phyloP scores from a whole-genome alignment of 2,329 filamentous ascomycete genomes.

The Colletotrichum eleusines region DNA sequence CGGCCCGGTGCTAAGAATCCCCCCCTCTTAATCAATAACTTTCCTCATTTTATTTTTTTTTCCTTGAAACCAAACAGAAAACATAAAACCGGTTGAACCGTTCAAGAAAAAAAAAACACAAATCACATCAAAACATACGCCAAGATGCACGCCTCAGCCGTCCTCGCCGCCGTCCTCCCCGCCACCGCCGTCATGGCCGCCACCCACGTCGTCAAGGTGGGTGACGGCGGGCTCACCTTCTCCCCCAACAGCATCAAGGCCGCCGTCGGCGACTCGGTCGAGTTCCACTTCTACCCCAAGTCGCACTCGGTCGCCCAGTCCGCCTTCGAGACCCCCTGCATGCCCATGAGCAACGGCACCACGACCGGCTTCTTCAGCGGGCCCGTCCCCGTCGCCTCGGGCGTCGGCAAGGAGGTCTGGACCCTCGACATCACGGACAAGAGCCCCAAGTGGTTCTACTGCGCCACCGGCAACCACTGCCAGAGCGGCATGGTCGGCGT shows the following conservation, averaged over 20 bases:
- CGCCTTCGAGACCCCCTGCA: constrained; percentile 70
- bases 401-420: constrained; percentile 43
- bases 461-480: constrained; percentile 70
- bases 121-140: not conserved
- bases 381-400: constrained; percentile 50
- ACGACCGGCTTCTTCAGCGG: constrained; percentile 63
- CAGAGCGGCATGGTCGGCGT: constrained; percentile 71
- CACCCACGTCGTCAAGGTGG: constrained; percentile 46
- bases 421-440: constrained; percentile 52
- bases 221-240: constrained; percentile 57
- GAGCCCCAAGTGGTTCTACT: constrained; percentile 74
- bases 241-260: constrained; percentile 64
- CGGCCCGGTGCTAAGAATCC: no score
- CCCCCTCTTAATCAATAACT: no score
- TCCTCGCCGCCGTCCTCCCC: constrained; percentile 34
- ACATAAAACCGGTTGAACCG: no score
- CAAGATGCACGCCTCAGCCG: constrained; percentile 35
- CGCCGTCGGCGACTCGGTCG: constrained; percentile 59
- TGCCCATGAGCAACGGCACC: constrained; percentile 60
- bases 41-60: no score
- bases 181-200: constrained; percentile 15
- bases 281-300: constrained; percentile 58
- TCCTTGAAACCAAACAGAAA: not conserved
- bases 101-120: not conserved
- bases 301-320: constrained; percentile 74